phyloP scores from a whole-genome alignment of 177 flowering plant species.

The Vitis hybrid region DNA sequence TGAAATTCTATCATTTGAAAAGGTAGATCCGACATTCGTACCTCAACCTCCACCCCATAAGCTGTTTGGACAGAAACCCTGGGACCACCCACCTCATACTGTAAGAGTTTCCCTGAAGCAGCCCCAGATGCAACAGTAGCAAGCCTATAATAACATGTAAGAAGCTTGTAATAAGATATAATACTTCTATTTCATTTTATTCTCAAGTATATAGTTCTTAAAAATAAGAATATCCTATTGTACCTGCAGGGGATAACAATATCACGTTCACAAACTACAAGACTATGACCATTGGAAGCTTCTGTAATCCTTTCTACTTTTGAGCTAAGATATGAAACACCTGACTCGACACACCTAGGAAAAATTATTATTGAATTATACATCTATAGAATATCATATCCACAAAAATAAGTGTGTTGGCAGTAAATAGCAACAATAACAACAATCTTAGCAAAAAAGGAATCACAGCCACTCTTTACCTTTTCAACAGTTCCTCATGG shows the following conservation, averaged over 20 bases:
- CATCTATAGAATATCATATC: too few relatives aligned
- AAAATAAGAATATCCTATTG: slow-evolving; percentile 1
- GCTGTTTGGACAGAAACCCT: too few relatives aligned
- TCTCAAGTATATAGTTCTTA: background rate
- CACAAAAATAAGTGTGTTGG: too few relatives aligned
- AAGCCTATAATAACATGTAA: slow-evolving; percentile 52
- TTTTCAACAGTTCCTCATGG: slow-evolving; percentile 79
- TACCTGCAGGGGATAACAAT: slow-evolving; percentile 84
- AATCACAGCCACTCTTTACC: slow-evolving; percentile 29
- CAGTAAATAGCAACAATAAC: too few relatives aligned
- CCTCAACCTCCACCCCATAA: too few relatives aligned
- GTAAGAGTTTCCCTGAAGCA: slow-evolving; percentile 93
- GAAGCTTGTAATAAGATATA: slow-evolving; percentile 11
- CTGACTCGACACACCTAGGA: slow-evolving; percentile 53
- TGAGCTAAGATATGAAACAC: slow-evolving; percentile 84
- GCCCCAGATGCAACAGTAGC: slow-evolving; percentile 99
- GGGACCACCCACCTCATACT: slow-evolving; percentile 50
- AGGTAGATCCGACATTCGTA: too few relatives aligned
- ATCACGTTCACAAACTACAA: slow-evolving; percentile 72
- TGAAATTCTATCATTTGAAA: too few relatives aligned
- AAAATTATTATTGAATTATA: too few relatives aligned
- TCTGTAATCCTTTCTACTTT: slow-evolving; percentile 86
- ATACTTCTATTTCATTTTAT: background rate
- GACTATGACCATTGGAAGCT: slow-evolving; percentile 66
- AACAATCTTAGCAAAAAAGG: too few relatives aligned